Evolutionary conservation across 2,329 filamentous ascomycete species (phyloP).

Genomic region (Colletotrichum noveboracense): DNA sequence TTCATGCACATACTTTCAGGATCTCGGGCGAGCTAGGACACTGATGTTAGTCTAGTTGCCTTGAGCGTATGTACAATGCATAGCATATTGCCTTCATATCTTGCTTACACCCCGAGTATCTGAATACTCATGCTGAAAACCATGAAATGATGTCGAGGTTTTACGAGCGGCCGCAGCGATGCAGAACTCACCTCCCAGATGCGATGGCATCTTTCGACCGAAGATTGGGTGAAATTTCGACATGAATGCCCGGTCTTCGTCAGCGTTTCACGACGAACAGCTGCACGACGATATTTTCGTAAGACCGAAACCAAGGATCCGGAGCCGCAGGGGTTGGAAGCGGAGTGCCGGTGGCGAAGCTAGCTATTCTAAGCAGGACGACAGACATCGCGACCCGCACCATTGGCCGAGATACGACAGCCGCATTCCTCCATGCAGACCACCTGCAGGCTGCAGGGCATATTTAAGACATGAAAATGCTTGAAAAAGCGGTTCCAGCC

Average conservation of each 20-base stretch:
- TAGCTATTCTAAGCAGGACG: not conserved
- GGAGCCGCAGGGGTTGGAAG: not conserved
- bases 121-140: not conserved
- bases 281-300: not conserved
- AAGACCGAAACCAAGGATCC: not conserved
- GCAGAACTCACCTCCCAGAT: not conserved
- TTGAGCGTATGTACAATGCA: not conserved
- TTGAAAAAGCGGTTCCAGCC: not conserved
- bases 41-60: not conserved
- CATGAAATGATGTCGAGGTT: not conserved
- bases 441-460: not conserved
- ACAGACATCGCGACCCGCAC: not conserved
- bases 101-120: not conserved
- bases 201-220: not conserved
- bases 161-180: not conserved
- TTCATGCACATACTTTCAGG: constrained; percentile 8
- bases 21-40: not conserved
- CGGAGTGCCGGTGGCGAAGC: constrained; percentile 2
- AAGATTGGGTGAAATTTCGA: not conserved
- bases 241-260: not conserved
- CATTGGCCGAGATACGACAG: constrained; percentile 11
- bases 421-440: not conserved
- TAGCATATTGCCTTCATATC: not conserved
- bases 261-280: not conserved
- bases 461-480: not conserved